phyloP scores from a whole-genome alignment of 2,329 filamentous ascomycete genomes.

The Cladosporium cucumerinum region DNA sequence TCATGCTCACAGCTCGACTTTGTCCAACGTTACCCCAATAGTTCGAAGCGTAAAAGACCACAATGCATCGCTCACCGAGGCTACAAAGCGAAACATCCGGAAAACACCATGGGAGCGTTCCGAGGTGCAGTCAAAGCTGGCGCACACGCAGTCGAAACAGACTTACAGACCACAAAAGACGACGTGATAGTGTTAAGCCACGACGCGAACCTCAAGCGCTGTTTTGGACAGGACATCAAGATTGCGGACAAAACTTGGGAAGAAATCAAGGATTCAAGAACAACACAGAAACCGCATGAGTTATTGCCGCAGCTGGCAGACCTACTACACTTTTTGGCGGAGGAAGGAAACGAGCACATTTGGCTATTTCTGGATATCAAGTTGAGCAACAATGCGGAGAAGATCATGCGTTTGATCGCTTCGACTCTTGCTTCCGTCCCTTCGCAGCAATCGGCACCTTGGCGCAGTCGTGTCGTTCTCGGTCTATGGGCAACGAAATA shows the following conservation, averaged over 20 bases:
- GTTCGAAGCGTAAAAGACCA: conserved; percentile 46
- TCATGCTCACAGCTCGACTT: conserved; percentile 26
- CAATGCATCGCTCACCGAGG: conserved; percentile 77
- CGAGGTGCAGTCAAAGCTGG: conserved; percentile 68
- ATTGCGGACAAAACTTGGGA: conserved; percentile 75
- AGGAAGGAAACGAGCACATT: conserved; percentile 61
- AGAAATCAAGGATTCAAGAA: conserved; percentile 66
- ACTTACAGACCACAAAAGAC: conserved; percentile 78
- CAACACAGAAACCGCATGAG: conserved; percentile 63
- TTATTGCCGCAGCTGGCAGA: conserved; percentile 72
- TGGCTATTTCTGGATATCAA: conserved; percentile 92
- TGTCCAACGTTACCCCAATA: conserved; percentile 24
- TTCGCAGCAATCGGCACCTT: conserved; percentile 47
- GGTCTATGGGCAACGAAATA: conserved; percentile 81
- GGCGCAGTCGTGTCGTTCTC: conserved; percentile 71
- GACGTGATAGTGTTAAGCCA: conserved; percentile 70
- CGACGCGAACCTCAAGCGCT: conserved; percentile 74
- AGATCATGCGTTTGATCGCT: conserved; percentile 68
- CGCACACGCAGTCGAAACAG: conserved; percentile 81
- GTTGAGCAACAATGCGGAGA: conserved; percentile 66
- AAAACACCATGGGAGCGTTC: conserved; percentile 84
- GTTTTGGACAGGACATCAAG: conserved; percentile 71
- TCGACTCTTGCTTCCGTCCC: conserved; percentile 56
- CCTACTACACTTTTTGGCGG: conserved; percentile 66
- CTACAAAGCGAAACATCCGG: conserved; percentile 72